These are phyloP conservation scores for Mortierella sp. DNA, from an alignment of 371 early-diverging fungal genomes.

Conservation along the genomic window DNA sequence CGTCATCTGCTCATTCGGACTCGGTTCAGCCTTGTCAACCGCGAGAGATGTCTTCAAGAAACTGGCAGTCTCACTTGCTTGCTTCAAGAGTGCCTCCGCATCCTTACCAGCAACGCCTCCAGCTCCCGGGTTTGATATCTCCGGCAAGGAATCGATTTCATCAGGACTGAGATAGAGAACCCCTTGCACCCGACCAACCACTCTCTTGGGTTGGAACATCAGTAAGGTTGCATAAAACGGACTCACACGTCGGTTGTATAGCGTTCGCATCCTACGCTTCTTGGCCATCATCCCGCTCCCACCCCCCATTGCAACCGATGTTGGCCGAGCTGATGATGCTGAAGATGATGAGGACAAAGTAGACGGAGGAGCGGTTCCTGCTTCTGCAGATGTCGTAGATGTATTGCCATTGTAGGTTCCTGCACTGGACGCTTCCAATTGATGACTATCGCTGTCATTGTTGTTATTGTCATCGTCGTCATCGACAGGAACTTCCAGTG, in stretches of 20 bases:
- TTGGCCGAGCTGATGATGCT: neutral
- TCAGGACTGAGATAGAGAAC: slow-evolving; percentile 28
- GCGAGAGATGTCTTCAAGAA: neutral
- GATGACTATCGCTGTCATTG: neutral
- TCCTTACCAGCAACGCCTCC: neutral
- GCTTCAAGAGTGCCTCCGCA: slow-evolving; percentile 5
- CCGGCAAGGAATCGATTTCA: slow-evolving; percentile 2
- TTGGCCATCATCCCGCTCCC: slow-evolving; percentile 7
- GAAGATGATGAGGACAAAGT: too few species aligned
- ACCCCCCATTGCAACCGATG: slow-evolving; percentile 21
- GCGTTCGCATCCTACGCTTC: slow-evolving; percentile 29
- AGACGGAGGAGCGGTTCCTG: too few species aligned
- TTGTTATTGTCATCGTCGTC: neutral
- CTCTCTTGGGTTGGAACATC: slow-evolving; percentile 38
- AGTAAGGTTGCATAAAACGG: slow-evolving; percentile 46
- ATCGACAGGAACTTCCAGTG: slow-evolving; percentile 11
- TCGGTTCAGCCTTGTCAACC: neutral
- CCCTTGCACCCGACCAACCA: slow-evolving; percentile 20
- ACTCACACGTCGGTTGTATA: slow-evolving; percentile 52
- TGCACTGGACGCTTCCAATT: neutral
- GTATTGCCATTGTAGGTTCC: neutral
- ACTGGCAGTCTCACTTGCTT: neutral
- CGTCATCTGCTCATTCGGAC: neutral
- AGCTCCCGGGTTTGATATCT: slow-evolving; percentile 1
- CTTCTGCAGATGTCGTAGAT: neutral